Conservation (phyloP, 2,329 filamentous ascomycete genomes). For the Chalaropsis thielavioides region DNA sequence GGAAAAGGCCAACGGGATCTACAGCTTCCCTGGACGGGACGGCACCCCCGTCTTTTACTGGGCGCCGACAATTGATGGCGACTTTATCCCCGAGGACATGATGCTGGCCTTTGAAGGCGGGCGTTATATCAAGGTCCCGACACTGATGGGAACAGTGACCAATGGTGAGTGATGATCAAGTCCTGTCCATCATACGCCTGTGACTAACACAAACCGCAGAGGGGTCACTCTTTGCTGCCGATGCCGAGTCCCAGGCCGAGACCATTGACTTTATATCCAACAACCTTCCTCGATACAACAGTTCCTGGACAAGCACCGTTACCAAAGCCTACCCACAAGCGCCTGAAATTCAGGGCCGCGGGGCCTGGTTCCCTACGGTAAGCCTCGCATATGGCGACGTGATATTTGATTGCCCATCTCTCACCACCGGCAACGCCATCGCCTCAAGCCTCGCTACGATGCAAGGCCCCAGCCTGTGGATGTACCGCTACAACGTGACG, state of each 20-base stretch:
- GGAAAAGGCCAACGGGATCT: conserved; percentile 26
- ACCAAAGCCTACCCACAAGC: conserved; percentile 28
- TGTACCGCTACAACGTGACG: conserved; percentile 36
- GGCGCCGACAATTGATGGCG: conserved; percentile 37
- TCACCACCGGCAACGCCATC: conserved; percentile 25
- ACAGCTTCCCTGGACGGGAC: conserved; percentile 28
- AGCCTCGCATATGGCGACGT: conserved; percentile 32
- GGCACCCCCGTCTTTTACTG: conserved; percentile 33
- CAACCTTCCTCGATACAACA: conserved; percentile 33
- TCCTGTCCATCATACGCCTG: background rate
- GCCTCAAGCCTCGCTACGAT: conserved; percentile 17
- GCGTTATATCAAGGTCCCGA: conserved; percentile 30
- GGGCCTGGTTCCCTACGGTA: conserved; percentile 31
- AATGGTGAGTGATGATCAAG: conserved; percentile 26
- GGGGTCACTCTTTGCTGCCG: conserved; percentile 32
- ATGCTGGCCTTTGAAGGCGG: conserved; percentile 29
- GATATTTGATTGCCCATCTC: conserved; percentile 32
- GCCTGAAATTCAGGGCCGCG: conserved; percentile 26
- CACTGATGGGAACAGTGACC: conserved; percentile 32
- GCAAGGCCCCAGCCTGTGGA: conserved; percentile 25
- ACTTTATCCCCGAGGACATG: conserved; percentile 30
- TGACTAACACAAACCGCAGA: conserved; percentile 24
- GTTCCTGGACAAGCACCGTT: conserved; percentile 26
- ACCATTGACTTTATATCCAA: conserved; percentile 30
- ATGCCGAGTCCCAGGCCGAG: conserved; percentile 26